Percentiles rank a stretch among this genome's conserved stretches.
Evolutionary conservation across 495 filamentous ascomycete species (phyloP).

Genomic region (Aspergillus sclerotioniger): DNA sequence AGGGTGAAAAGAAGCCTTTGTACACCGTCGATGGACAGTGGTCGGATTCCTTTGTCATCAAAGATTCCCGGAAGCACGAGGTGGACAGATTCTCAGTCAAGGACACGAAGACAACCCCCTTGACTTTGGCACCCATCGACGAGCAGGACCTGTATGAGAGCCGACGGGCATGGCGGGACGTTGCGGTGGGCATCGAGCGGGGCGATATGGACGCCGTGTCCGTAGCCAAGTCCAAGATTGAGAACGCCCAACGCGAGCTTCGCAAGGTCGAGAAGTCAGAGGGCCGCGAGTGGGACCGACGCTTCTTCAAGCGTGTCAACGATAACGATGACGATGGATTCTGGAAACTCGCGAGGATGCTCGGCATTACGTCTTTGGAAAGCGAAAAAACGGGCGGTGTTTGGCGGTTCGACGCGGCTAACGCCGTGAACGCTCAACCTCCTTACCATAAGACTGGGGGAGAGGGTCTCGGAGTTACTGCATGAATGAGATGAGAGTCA

Average conservation of each 20-base stretch:
- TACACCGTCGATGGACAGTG: slow-evolving; percentile 91
- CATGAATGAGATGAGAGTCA: slow-evolving; percentile 13
- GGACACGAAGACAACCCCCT: slow-evolving; percentile 58
- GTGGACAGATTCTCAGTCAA: slow-evolving; percentile 70
- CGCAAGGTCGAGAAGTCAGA: slow-evolving; percentile 77
- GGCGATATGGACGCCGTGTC: slow-evolving; percentile 82
- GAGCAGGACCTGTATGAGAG: slow-evolving; percentile 86
- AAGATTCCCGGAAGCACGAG: slow-evolving; percentile 67
- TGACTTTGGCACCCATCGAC: slow-evolving; percentile 71
- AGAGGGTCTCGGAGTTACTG: slow-evolving; percentile 39
- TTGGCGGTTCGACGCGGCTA: slow-evolving; percentile 76
- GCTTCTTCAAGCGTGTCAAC: slow-evolving; percentile 68
- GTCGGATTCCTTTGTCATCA: slow-evolving; percentile 80
- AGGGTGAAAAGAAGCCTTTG: slow-evolving; percentile 74
- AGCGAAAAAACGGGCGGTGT: slow-evolving; percentile 82
- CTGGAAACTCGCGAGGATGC: slow-evolving; percentile 52
- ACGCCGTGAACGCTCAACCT: slow-evolving; percentile 51
- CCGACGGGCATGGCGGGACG: slow-evolving; percentile 82
- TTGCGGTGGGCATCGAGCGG: slow-evolving; percentile 72
- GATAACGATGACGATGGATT: slow-evolving; percentile 56
- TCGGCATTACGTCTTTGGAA: slow-evolving; percentile 59
- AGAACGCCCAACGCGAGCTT: slow-evolving; percentile 83
- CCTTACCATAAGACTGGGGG: slow-evolving; percentile 43
- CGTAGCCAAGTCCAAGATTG: slow-evolving; percentile 81
- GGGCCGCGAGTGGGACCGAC: slow-evolving; percentile 75